phyloP scores from a whole-genome alignment of 2,329 filamentous ascomycete genomes.

The Colletotrichum sp. region DNA sequence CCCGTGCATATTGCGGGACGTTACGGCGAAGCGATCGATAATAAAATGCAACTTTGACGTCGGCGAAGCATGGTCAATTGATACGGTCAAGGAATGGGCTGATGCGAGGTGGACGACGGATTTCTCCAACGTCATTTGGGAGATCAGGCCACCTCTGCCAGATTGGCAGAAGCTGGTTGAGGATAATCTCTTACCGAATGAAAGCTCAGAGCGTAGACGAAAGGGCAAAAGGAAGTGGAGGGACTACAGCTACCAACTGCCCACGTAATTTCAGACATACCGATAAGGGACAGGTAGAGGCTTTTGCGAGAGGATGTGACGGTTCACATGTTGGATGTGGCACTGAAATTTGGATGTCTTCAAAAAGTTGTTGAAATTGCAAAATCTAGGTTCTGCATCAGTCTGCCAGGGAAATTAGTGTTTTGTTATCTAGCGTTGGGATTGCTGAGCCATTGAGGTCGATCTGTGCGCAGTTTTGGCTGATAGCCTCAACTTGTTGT shows the following conservation, averaged over 20 bases:
- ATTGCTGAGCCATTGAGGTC: neutral
- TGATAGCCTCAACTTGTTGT: neutral
- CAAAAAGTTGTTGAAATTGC: neutral
- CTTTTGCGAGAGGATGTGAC: neutral
- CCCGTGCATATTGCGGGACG: too few species aligned
- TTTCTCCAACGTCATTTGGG: too few species aligned
- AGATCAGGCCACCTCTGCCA: too few species aligned
- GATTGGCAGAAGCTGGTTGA: too few species aligned
- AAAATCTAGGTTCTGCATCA: neutral
- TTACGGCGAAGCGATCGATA: too few species aligned
- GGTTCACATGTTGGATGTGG: neutral
- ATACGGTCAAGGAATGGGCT: too few species aligned
- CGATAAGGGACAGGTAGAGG: too few species aligned
- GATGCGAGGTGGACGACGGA: too few species aligned
- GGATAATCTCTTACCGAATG: too few species aligned
- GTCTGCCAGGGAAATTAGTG: neutral
- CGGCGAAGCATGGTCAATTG: too few species aligned
- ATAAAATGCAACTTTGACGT: too few species aligned
- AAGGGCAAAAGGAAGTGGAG: neutral
- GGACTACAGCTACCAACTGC: neutral
- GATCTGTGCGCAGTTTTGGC: neutral
- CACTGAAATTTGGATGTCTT: fast-evolving
- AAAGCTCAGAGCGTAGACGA: too few species aligned
- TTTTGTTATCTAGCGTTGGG: neutral
- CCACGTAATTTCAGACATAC: neutral